Percentiles rank a stretch among this genome's conserved stretches.
phyloP scores from a whole-genome alignment of 108 stramenopile genomes.

The Cyclotella choctawhatcheeana region DNA sequence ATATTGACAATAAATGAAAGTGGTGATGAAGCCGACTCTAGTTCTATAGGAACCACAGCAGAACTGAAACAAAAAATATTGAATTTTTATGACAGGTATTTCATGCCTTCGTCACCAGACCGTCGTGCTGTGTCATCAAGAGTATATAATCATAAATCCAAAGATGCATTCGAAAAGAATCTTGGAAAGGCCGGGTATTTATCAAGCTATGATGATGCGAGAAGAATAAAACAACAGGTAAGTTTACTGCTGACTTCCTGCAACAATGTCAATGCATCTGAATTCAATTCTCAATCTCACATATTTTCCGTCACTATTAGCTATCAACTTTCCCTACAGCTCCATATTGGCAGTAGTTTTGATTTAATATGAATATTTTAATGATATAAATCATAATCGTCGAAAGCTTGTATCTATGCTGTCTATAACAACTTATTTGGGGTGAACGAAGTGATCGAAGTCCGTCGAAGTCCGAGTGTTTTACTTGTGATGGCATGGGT shows the following conservation, averaged over 20 bases:
- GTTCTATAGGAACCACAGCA: slow-evolving; percentile 46
- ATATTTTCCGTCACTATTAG: no score
- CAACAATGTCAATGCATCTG: no score
- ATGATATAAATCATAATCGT: no score
- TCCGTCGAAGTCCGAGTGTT: no score
- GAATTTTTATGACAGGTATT: slow-evolving; percentile 73
- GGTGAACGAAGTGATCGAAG: no score
- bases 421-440: no score
- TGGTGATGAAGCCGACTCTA: not conserved
- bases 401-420: no score
- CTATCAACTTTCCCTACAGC: slow-evolving; percentile 76
- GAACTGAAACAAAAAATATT: slow-evolving; percentile 71
- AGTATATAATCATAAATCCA: slow-evolving; percentile 73
- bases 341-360: slow-evolving; percentile 70
- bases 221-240: slow-evolving; percentile 76
- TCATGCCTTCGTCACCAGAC: slow-evolving; percentile 54
- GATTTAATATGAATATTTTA: no score
- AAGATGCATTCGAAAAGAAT: slow-evolving; percentile 65
- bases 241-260: no score
- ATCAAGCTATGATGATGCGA: slow-evolving; percentile 72
- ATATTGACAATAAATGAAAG: slow-evolving; percentile 55
- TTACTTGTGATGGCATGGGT: no score
- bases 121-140: slow-evolving; percentile 72
- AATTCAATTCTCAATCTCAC: no score
- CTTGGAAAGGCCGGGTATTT: slow-evolving; percentile 68